Evolutionary conservation across 495 filamentous ascomycete genomes (phyloP).

Genomic region (Pseudoneurospora amorphoporcata): DNA sequence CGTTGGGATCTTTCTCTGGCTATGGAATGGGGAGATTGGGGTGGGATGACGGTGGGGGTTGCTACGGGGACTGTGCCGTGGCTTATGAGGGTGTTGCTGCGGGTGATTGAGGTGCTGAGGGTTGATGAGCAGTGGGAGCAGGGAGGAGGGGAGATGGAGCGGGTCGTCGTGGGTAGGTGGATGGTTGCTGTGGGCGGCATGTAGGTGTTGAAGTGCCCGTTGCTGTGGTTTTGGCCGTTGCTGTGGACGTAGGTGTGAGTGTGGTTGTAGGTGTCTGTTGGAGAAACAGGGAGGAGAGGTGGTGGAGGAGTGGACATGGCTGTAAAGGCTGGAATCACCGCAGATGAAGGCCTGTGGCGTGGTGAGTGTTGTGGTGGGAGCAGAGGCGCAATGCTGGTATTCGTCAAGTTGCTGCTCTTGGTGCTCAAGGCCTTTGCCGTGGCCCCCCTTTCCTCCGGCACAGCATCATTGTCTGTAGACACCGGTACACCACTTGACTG

Average conservation of each 20-base stretch:
- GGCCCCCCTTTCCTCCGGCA: neutral
- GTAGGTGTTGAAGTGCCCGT: neutral
- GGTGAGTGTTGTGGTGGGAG: neutral
- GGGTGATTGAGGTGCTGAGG: neutral
- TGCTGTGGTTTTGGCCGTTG: neutral
- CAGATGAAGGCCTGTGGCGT: neutral
- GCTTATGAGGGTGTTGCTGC: neutral
- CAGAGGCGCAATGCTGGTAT: neutral
- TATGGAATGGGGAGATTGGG: neutral
- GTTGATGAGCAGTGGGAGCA: neutral
- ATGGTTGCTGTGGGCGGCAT: neutral
- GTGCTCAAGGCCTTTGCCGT: neutral
- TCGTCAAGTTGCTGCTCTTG: neutral
- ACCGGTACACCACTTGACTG: slow-evolving; percentile 5
- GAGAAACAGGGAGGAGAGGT: neutral
- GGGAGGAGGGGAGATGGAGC: neutral
- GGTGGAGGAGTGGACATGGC: neutral
- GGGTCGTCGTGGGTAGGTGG: neutral
- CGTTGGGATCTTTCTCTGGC: neutral
- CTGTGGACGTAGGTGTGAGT: neutral
- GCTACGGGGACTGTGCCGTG: neutral
- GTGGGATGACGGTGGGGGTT: neutral
- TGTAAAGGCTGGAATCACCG: neutral
- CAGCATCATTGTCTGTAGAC: neutral
- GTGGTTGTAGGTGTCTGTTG: neutral